phyloP scores from a whole-genome alignment of 306 rosid genomes.

The Malus orientalis region DNA sequence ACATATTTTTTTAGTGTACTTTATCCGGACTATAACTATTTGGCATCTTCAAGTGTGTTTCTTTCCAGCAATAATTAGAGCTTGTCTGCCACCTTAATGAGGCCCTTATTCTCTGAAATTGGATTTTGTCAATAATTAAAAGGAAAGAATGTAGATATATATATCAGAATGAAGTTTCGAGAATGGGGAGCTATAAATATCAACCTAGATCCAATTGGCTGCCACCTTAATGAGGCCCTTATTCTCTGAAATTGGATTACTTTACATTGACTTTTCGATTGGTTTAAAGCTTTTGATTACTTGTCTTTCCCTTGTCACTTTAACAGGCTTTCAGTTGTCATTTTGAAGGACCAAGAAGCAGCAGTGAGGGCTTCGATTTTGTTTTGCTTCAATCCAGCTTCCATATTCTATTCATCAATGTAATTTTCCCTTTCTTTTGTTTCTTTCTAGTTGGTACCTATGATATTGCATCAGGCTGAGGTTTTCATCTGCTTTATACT shows the following conservation, averaged over 20 bases:
- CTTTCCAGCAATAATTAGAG: neutral
- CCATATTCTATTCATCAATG: slow-evolving; percentile 79
- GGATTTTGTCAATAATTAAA: too few species aligned
- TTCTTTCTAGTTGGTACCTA: neutral
- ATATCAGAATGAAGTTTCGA: too few species aligned
- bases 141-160: too few species aligned
- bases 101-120: too few species aligned
- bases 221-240: too few species aligned
- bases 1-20: too few species aligned
- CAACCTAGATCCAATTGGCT: neutral
- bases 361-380: slow-evolving; percentile 66
- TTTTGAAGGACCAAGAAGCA: slow-evolving; percentile 53
- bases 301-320: slow-evolving; percentile 17
- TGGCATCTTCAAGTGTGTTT: neutral
- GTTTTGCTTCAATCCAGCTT: slow-evolving; percentile 96
- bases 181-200: too few species aligned
- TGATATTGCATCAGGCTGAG: neutral
- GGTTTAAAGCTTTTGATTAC: slow-evolving; percentile 10
- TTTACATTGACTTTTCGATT: neutral
- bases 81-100: neutral
- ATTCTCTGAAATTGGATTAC: too few species aligned
- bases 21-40: neutral
- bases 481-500: slow-evolving; percentile 6
- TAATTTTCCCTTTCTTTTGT: slow-evolving; percentile 15
- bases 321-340: slow-evolving; percentile 51